Base-by-base conservation (phyloP, 2,329 filamentous ascomycete species). In the Fusarium begoniae region DNA sequence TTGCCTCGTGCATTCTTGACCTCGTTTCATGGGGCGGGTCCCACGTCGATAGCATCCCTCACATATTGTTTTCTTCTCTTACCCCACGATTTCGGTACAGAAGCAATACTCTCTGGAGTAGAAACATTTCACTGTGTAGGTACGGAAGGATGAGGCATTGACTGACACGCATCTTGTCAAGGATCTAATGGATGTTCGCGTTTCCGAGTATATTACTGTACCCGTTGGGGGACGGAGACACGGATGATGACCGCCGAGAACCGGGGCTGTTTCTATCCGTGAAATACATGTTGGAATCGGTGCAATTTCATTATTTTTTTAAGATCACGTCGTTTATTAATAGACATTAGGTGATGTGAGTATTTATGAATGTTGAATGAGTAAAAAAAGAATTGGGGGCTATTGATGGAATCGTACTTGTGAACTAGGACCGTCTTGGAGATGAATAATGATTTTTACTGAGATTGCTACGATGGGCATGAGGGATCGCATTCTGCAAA, bases 21-120 rank as follows among this genome's bases (percentile, higher is more conserved):
- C n/a, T 43, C 38, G 70, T 73, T 73, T 73, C 70, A 73, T 62
- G 35, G 37, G 51, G 28, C 41, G 45, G 43, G 37, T 55, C 66
- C 71, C 71, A 68, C 61, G 50, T 72, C 67, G 26, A 73, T 71
- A 74, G n/a, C 37, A 72, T 68, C 57, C 71, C 66, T 73, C 70
- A 68, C 71, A 74, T 74, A 72, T 71, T 45, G 43, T 14, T 24
- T 59, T 55, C 55, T 48, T 38, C 28, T 41, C 47, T 35, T 55
- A 65, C 63, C 63, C 59, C 64, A 41, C 64, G 55, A 73, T 71
- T 63, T 56, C 57, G 57, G 53, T 56, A 45, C 45, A 44, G 41
- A 35, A 35, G 26, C 18, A 30, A 54, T 63, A 54, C 28, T 37
- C 24, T 28, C 28, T 30, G 15, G 24, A 54, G 26, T 6, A 54